Evolutionary conservation across 345 rosid species (phyloP).

Genomic region (Cardamine chenopodiifolia): DNA sequence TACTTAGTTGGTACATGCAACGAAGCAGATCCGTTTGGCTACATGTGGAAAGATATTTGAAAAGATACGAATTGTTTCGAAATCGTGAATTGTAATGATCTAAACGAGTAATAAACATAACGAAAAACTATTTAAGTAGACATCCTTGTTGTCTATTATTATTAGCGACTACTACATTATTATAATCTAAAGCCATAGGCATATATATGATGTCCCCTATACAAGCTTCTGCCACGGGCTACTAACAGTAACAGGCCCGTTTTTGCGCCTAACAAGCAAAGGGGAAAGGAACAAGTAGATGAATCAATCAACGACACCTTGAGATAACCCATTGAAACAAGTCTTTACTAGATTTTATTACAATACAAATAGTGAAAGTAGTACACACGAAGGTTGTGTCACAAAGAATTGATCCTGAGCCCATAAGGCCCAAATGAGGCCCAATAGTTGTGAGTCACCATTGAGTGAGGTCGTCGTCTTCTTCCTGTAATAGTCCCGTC

Average conservation of each 20-base stretch:
- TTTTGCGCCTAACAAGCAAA: background rate
- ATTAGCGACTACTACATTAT: background rate
- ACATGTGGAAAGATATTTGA: slow-evolving; percentile 9
- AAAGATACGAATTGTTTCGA: background rate
- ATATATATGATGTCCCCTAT: too few species aligned
- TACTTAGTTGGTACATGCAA: slow-evolving; percentile 21
- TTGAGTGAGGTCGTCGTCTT: background rate
- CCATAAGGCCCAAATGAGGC: background rate
- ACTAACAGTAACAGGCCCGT: background rate
- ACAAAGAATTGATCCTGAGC: background rate
- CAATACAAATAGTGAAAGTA: background rate
- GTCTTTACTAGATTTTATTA: background rate
- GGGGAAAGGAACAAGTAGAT: background rate
- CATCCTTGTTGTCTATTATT: background rate
- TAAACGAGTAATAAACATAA: background rate
- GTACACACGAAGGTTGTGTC: background rate
- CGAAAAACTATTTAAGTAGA: background rate
- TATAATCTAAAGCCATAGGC: background rate
- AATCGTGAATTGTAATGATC: background rate
- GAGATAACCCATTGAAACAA: background rate
- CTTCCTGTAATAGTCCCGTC: slow-evolving; percentile 1
- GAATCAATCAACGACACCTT: background rate
- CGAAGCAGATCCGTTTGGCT: background rate
- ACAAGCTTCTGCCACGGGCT: background rate
- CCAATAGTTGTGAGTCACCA: background rate